Conservation (phyloP, 78 protist genomes). For the Dictyostelium brefeldianum region DNA sequence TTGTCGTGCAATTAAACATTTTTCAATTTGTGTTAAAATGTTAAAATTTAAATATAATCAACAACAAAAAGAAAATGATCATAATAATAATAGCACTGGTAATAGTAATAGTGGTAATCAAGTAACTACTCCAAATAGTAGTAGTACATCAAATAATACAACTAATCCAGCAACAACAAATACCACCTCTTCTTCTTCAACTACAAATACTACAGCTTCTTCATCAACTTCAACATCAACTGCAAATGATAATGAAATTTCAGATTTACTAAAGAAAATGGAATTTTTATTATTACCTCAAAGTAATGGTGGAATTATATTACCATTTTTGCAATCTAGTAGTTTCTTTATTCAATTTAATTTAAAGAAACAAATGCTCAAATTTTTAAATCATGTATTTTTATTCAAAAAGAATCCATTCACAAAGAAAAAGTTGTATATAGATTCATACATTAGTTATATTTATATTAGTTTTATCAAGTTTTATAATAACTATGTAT, state of each 20-base stretch:
- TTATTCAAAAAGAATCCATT: constrained; percentile 64
- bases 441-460: constrained; percentile 84
- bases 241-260: neutral
- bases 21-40: constrained; percentile 68
- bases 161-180: neutral
- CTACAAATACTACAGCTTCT: neutral
- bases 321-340: constrained; percentile 55
- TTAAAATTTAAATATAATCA: constrained; percentile 37
- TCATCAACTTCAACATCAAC: neutral
- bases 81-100: neutral
- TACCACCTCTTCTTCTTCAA: neutral
- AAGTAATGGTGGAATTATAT: constrained; percentile 51
- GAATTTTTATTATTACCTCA: constrained; percentile 46
- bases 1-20: constrained; percentile 59
- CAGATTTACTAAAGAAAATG: constrained; percentile 60
- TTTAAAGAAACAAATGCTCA: constrained; percentile 62
- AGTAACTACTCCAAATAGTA: neutral
- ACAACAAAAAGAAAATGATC: neutral
- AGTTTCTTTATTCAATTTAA: constrained; percentile 4
- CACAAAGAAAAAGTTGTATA: constrained; percentile 65
- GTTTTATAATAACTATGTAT: constrained; percentile 69
- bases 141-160: neutral
- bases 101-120: neutral
- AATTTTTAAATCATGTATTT: constrained; percentile 47
- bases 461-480: constrained; percentile 82